Base-by-base conservation (phyloP, 1,284 basidiomycete genomes). In the Moniliophthora roreri region DNA sequence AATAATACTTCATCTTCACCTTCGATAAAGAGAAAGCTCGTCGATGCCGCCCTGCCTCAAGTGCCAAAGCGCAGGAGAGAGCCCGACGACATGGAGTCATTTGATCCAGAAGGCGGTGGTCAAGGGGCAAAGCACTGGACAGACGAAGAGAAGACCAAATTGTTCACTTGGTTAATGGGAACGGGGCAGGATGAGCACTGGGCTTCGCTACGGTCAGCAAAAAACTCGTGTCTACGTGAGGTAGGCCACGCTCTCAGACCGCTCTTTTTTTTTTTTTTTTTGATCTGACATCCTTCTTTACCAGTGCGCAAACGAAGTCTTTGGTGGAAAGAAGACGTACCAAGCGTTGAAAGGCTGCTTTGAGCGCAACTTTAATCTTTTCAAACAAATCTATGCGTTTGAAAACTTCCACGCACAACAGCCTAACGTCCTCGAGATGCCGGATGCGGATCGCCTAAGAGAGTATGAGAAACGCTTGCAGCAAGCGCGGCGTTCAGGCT, bases 271-370 rank as follows among this genome's bases (percentile, higher is more conserved):
- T 36, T 39, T 21, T 50, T 32, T 45, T n/a, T 15, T 48, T 44
- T 48, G 26, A 16, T 24, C 16, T 39, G 21, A 21, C 16, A 9
- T n/a, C 37, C 21, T 37, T 26, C 46, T 38, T 40, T 20, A 32
- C 42, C 24, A 89, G 87, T 89, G 87, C 59, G 81, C 87, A 1
- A 60, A 68, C 32, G 79, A 85, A 52, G 80, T 89, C 2, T 89
- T 89, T 59, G 80, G 76, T 1, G 78, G 79, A 39, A 85, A 86
- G 66, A 89, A 89, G 65, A 85, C 87, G 9, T 90, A 88, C 58
- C 87, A 89, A 61, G 87, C 87, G 1, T 74, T 89, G 51, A 89
- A 89, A 69, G 87, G 87, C 34, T 90, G 87, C 60, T 90, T 87
- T 59, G 87, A 89, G 63, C 85, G 87, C 60, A 89, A 89, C 58